Conservation (phyloP, 768 basidiomycete species). For the Lyophyllum decastes region DNA sequence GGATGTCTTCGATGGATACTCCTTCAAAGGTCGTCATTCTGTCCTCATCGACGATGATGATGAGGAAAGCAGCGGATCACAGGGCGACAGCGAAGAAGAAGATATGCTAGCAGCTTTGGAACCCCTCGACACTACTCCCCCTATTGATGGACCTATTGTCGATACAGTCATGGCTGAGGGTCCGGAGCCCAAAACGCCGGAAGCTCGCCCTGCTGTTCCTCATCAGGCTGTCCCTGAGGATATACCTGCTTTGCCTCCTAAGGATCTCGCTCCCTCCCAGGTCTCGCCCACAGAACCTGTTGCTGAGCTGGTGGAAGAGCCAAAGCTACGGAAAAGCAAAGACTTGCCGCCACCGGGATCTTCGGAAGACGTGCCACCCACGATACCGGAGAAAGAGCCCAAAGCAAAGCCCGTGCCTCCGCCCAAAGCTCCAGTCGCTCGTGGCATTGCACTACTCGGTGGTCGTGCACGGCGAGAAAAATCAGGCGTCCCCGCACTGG, state of each 20-base stretch:
- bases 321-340: constrained; percentile 30
- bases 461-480: constrained; percentile 66
- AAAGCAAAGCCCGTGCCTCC: constrained; percentile 27
- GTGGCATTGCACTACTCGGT: constrained; percentile 24
- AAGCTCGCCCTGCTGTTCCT: constrained; percentile 50
- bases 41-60: constrained; percentile 75
- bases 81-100: constrained; percentile 45
- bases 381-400: constrained; percentile 30
- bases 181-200: constrained; percentile 74
- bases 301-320: constrained; percentile 17
- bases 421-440: constrained; percentile 20
- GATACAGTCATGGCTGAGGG: constrained; percentile 31
- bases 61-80: constrained; percentile 47
- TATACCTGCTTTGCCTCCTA: constrained; percentile 22
- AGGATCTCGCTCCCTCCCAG: constrained; percentile 11
- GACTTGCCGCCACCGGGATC: constrained; percentile 24
- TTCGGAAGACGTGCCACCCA: constrained; percentile 26
- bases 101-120: constrained; percentile 25
- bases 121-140: constrained; percentile 14
- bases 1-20: constrained; percentile 93
- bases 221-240: constrained; percentile 26
- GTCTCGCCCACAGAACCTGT: constrained; percentile 6
- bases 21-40: constrained; percentile 86
- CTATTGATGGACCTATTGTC: constrained; percentile 14
- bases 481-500: constrained; percentile 80